Percentiles rank a stretch among this genome's conserved stretches.
phyloP scores from a whole-genome alignment of 2,329 filamentous ascomycete genomes.

The Dothideomycetes sp. region DNA sequence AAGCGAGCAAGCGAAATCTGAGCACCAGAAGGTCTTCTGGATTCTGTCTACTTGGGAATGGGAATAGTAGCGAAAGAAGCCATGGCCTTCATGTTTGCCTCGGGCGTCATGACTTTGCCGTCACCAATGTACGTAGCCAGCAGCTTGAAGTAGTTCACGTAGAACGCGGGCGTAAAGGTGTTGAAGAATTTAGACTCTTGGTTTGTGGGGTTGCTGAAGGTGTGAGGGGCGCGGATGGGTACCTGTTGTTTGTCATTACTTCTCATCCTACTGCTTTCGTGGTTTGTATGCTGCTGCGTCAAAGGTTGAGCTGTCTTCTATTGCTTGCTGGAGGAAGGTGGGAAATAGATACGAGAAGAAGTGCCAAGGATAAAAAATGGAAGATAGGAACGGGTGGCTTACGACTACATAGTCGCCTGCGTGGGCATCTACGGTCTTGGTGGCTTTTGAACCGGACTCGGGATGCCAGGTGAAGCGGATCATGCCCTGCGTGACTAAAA shows the following conservation, averaged over 20 bases:
- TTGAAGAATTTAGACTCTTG: constrained; percentile 46
- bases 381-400: too few species aligned
- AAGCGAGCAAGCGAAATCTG: too few species aligned
- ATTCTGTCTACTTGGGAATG: neutral
- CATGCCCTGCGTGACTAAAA: constrained; percentile 41
- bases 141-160: constrained; percentile 47
- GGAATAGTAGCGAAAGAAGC: constrained; percentile 38
- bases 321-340: too few species aligned
- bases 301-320: too few species aligned
- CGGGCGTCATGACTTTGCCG: constrained; percentile 35
- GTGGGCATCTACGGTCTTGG: constrained; percentile 34
- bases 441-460: constrained; percentile 19
- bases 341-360: too few species aligned
- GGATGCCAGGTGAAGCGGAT: constrained; percentile 39
- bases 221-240: constrained; percentile 43
- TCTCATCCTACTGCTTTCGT: too few species aligned
- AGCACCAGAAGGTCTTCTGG: too few species aligned
- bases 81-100: constrained; percentile 40
- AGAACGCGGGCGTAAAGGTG: constrained; percentile 46
- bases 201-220: constrained; percentile 44
- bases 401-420: constrained; percentile 43
- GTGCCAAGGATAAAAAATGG: too few species aligned
- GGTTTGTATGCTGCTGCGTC: too few species aligned
- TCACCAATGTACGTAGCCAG: constrained; percentile 31
- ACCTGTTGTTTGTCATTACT: too few species aligned